Evolutionary conservation across 2,329 filamentous ascomycete genomes (phyloP).

Genomic region (Pestalotiopsis sp.): DNA sequence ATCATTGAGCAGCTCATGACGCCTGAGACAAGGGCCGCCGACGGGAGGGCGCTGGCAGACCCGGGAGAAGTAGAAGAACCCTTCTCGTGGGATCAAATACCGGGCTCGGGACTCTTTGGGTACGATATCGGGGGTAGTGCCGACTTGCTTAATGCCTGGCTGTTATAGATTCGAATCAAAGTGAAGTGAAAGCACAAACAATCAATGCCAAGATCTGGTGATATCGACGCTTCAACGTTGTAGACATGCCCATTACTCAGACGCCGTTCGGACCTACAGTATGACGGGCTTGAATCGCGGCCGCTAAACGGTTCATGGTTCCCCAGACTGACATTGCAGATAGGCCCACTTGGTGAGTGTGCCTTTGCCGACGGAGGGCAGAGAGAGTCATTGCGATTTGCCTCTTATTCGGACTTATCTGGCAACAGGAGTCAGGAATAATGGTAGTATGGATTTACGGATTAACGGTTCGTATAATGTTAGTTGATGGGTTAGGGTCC

Average conservation of each 20-base stretch:
- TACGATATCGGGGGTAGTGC: not conserved
- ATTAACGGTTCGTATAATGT: not conserved
- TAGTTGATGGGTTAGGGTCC: no score
- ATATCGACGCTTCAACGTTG: not conserved
- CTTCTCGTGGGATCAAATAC: not conserved
- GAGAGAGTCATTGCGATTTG: not conserved
- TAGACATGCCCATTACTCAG: not conserved
- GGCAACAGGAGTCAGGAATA: not conserved
- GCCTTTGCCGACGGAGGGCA: not conserved
- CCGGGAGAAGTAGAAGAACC: not conserved
- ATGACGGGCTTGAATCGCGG: not conserved
- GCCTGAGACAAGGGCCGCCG: not conserved
- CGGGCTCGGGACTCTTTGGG: not conserved
- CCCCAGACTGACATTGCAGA: not conserved
- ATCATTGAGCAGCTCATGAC: conserved; percentile 3
- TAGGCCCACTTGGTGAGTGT: not conserved
- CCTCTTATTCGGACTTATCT: not conserved
- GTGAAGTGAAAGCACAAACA: not conserved
- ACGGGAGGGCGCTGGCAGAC: not conserved
- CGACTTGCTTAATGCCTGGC: conserved; percentile 9
- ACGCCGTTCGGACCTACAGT: not conserved
- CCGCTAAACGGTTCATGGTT: not conserved
- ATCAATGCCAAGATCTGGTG: not conserved
- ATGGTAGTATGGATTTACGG: not conserved
- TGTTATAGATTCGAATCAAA: not conserved